Base-by-base conservation (phyloP, 345 rosid genomes). In the Eucalyptus sideroxylon region DNA sequence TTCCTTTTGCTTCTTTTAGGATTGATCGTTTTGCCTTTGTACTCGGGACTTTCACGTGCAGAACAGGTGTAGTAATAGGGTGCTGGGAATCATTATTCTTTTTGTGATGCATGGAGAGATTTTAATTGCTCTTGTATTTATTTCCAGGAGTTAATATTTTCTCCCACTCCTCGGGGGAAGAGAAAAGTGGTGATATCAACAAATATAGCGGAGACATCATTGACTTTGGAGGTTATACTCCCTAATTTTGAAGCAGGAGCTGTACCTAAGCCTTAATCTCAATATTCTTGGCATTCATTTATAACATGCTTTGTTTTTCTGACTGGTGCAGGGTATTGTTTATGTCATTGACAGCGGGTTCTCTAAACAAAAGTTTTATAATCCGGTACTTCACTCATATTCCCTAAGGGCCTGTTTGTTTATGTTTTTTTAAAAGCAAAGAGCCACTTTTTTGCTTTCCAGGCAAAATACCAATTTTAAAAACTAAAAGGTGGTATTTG, bases 281-380 rank as follows among this genome's bases (percentile, higher is more conserved):
- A 77, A 77, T 21, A 40, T 40, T 77, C 85, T 77, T 77, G 85
- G 16, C 47, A 37, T 77, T 26, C 30, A 77, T 77, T 17, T 77
- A 40, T 77, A 40, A 77, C 47, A 40, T 86, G 62, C 60, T 87
- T 80, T 53, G 47, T 90, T 88, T 81, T 91, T 90, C 90, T 49
- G 89, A 77, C 88, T 30, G 30, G 50, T 92, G 90, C 95, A 98
- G 99, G 99, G 98, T 4, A 91, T 97, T 90, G 99, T 98, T 89
- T 96, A 98, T 93, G 99, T 98, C 91, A 93, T 98, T 90, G 99
- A 98, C 89, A 94, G 98, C 88, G 99, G 99, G 81, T 98, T 97
- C 95, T 96, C 99, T 30, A 98, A 98, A 94, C 99, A 98, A 91
- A 93, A 94, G 86, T 98, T 95, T 93, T 98, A 97, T 93, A 97